Conservation (phyloP, 768 basidiomycete genomes). For the Lactifluus pinguis region DNA sequence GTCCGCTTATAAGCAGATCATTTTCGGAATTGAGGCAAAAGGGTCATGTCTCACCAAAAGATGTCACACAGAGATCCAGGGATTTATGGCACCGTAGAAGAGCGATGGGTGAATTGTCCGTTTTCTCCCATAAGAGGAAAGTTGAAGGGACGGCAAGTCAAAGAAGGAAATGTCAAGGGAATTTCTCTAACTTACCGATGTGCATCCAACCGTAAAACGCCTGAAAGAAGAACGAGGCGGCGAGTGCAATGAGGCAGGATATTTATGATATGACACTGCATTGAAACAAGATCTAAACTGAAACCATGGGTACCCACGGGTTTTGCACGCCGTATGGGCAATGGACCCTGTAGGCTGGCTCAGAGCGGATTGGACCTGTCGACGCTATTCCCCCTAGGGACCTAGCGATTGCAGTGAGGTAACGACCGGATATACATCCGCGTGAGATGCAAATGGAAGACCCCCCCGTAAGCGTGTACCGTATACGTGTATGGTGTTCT, state of each 20-base stretch:
- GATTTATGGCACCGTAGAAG: conserved; percentile 21
- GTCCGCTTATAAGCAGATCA: conserved; percentile 18
- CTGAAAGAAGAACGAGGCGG: conserved; percentile 18
- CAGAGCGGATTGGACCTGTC: conserved; percentile 8
- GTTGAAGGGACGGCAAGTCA: conserved; percentile 19
- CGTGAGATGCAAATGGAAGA: conserved; percentile 12
- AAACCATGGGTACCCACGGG: conserved; percentile 18
- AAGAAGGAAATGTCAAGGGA: conserved; percentile 23
- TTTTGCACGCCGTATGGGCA: conserved; percentile 11
- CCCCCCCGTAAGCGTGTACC: not conserved
- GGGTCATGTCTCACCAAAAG: conserved; percentile 15
- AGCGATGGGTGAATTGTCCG: conserved; percentile 18
- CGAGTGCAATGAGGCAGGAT: conserved; percentile 19
- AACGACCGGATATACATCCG: conserved; percentile 10
- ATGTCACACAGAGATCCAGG: conserved; percentile 21
- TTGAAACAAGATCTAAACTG: conserved; percentile 19
- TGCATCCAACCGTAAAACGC: conserved; percentile 16
- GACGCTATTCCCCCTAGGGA: conserved; percentile 13
- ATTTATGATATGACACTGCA: conserved; percentile 20
- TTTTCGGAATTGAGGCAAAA: conserved; percentile 17
- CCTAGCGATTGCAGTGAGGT: conserved; percentile 13
- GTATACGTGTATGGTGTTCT: not conserved
- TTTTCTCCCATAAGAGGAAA: conserved; percentile 19
- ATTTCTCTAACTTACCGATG: conserved; percentile 17
- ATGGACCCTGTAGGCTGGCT: conserved; percentile 15